Evolutionary conservation across 768 basidiomycete genomes (phyloP), one percentile per base, ranked within the genome.

Genomic region (Pleurotus sapidus): DNA sequence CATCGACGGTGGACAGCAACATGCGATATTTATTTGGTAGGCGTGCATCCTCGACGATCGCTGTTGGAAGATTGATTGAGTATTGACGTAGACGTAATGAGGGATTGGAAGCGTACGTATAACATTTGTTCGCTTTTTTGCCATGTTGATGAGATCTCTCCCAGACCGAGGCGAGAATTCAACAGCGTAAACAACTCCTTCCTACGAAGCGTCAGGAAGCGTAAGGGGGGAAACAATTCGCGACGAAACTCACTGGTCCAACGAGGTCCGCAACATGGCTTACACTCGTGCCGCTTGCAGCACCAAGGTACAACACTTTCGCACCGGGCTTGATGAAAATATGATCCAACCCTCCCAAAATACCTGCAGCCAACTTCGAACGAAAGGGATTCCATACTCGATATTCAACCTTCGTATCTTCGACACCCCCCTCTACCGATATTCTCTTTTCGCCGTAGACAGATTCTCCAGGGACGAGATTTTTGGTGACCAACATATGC

Each of bases 381-480:
- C 97, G 84, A 86, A 99, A 99, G 47, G 97, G 97, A 77, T 99
- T 99, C 97, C 97, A 99, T 27, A 99, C 97, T 56, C 97, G 83
- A 75, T 98, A 99, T 75, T 99, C 97, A 62, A 86, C 80, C 77
- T 99, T 99, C 58, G 88, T 90, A 43, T 82, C 88, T 45, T 89
- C 90, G 17, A 79, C 83, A 45, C 80, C 86, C 11, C 79, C 77
- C 12, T 95, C 93, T 66, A 98, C 84, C 14, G 88, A 85, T 72
- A 98, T 94, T 68, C 96, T 83, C 79, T 99, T 99, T 74, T 99
- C 97, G 59, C 97, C 97, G 71, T 99, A 99, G 8, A 99, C 96
- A 5, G 91, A 90, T 69, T 98, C 97, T 46, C 97, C 97, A 1
- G 97, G 97, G 40, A 92, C 94, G 70, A 99, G 84, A 74, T 98